Evolutionary conservation across 2,329 filamentous ascomycete genomes (phyloP).

Genomic region (Biscogniauxia sp.): DNA sequence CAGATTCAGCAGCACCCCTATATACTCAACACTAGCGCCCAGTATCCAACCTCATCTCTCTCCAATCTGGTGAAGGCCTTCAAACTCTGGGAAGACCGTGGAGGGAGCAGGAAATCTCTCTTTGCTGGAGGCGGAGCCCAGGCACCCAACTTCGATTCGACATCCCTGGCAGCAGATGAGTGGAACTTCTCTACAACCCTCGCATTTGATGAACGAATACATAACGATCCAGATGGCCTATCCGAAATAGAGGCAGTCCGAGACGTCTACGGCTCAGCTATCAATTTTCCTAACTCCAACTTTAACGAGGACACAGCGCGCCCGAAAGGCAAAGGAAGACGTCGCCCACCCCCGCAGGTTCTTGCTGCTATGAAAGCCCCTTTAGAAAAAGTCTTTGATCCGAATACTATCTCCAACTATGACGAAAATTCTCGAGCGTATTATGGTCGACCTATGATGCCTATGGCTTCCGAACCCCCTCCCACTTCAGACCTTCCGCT

Average conservation of each 20-base stretch:
- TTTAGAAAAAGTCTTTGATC: conserved; percentile 64
- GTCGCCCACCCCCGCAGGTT: conserved; percentile 57
- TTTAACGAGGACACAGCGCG: conserved; percentile 52
- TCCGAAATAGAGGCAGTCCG: conserved; percentile 52
- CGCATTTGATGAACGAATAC: conserved; percentile 59
- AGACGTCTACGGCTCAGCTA: conserved; percentile 58
- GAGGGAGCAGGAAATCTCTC: conserved; percentile 66
- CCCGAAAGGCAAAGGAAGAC: conserved; percentile 49
- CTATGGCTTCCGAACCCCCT: conserved; percentile 27
- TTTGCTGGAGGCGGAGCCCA: conserved; percentile 61
- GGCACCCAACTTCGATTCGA: conserved; percentile 44
- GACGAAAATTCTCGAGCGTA: conserved; percentile 62
- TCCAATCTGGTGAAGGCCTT: conserved; percentile 68
- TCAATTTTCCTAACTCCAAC: conserved; percentile 49
- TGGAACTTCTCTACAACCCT: conserved; percentile 68
- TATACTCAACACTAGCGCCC: conserved; percentile 59
- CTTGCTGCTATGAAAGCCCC: conserved; percentile 58
- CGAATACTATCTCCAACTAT: conserved; percentile 63
- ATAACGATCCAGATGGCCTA: conserved; percentile 47
- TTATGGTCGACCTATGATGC: conserved; percentile 49
- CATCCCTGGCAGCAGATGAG: conserved; percentile 53
- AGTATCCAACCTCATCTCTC: conserved; percentile 63
- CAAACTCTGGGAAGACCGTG: conserved; percentile 71
- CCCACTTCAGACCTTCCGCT: conserved; percentile 55
- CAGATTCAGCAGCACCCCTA: conserved; percentile 69